These are phyloP conservation scores for Yamadazyma diospyri DNA, from an alignment of 1,139 yeast species.

Conservation along the genomic window DNA sequence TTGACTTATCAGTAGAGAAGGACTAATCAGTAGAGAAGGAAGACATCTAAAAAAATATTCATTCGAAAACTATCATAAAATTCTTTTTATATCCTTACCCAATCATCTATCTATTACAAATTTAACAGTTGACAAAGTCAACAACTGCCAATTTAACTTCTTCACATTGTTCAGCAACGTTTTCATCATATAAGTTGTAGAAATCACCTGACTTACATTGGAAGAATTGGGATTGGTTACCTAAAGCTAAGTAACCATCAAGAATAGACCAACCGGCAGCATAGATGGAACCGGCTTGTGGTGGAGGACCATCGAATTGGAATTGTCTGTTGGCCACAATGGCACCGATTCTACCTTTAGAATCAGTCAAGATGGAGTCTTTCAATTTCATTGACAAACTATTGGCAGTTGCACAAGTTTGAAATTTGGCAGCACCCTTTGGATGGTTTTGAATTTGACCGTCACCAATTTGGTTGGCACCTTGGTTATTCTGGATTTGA, in stretches of 20 bases:
- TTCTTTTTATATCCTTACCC: too few relatives aligned
- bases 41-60: too few relatives aligned
- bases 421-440: conserved; percentile 23
- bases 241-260: conserved; percentile 69
- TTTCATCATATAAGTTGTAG: conserved; percentile 77
- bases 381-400: conserved; percentile 56
- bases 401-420: conserved; percentile 50
- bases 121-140: conserved; percentile 61
- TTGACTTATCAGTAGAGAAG: too few relatives aligned
- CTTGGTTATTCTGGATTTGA: conserved; percentile 50
- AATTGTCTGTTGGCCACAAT: conserved; percentile 84
- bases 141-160: conserved; percentile 62
- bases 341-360: conserved; percentile 70
- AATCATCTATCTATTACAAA: too few relatives aligned
- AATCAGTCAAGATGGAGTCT: conserved; percentile 54
- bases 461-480: conserved; percentile 29
- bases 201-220: conserved; percentile 78
- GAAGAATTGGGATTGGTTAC: conserved; percentile 62
- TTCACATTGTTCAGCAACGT: conserved; percentile 62
- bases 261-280: conserved; percentile 83
- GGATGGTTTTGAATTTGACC: conserved; percentile 37
- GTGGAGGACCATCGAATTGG: conserved; percentile 90
- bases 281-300: conserved; percentile 84
- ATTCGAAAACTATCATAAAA: too few relatives aligned
- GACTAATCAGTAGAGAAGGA: too few relatives aligned